phyloP scores from a whole-genome alignment of 331 rosid genomes.

The Pyracantha coccinea region DNA sequence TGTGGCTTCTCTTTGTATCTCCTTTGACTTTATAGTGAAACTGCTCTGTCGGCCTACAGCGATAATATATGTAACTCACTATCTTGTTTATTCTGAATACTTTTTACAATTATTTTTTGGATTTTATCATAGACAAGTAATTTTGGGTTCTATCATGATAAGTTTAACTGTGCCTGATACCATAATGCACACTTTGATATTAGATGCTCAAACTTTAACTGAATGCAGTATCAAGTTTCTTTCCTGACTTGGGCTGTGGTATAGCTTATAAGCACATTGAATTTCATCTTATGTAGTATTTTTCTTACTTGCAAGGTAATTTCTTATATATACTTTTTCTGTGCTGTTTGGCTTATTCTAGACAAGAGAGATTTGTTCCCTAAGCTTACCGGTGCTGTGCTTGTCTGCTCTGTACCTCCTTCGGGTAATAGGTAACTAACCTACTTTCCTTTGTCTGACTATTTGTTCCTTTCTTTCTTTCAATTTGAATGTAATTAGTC shows the following conservation, averaged over 20 bases:
- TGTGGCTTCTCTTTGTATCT: neutral
- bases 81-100: neutral
- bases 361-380: slow-evolving; percentile 37
- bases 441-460: neutral
- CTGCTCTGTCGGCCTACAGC: neutral
- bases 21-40: neutral
- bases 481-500: neutral
- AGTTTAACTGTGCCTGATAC: neutral
- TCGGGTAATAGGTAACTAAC: slow-evolving; percentile 76
- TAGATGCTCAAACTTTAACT: neutral
- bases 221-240: neutral
- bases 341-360: slow-evolving; percentile 22
- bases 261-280: neutral
- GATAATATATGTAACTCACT: neutral
- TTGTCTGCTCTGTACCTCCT: slow-evolving; percentile 91
- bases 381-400: slow-evolving; percentile 56
- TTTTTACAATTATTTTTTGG: neutral
- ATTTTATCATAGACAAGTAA: neutral
- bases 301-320: neutral
- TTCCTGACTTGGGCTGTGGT: neutral
- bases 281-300: neutral
- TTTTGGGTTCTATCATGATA: neutral
- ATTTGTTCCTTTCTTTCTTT: neutral
- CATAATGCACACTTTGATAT: neutral
- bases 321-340: neutral